These are phyloP conservation scores for Monilinia polystroma DNA, from an alignment of 2,329 filamentous ascomycete species.

Conservation along the genomic window DNA sequence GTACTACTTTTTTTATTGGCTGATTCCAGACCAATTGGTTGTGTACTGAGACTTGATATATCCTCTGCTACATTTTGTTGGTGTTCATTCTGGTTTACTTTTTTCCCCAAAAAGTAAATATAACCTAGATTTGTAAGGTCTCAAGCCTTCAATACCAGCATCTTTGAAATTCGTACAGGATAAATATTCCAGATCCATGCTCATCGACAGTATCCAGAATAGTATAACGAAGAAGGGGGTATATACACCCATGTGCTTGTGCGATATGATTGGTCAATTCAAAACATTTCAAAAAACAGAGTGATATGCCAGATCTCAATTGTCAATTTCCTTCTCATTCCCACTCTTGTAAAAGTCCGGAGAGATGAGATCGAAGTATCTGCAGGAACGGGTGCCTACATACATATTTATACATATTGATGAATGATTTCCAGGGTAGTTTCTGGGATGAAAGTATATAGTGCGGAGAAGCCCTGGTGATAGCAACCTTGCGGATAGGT, in stretches of 20 bases:
- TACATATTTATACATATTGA: conserved; percentile 31
- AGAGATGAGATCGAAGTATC: conserved; percentile 33
- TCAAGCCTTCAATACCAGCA: not conserved
- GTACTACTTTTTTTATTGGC: conserved; percentile 28
- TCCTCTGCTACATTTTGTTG: conserved; percentile 8
- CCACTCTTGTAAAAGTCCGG: conserved; percentile 28
- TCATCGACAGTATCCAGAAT: not conserved
- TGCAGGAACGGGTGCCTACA: conserved; percentile 38
- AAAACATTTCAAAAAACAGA: conserved; percentile 25
- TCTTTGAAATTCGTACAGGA: not conserved
- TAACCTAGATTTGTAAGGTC: not conserved
- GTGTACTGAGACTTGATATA: conserved; percentile 25
- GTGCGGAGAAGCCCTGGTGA: conserved; percentile 30
- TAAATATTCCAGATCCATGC: not conserved
- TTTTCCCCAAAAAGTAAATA: conserved; percentile 20
- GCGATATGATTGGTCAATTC: conserved; percentile 30
- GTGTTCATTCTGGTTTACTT: conserved; percentile 24
- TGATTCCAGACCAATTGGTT: conserved; percentile 15
- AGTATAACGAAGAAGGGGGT: not conserved
- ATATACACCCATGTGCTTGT: conserved; percentile 21
- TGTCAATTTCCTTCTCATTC: conserved; percentile 29
- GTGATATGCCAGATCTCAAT: conserved; percentile 25
- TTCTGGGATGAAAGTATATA: conserved; percentile 33
- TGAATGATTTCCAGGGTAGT: conserved; percentile 29
- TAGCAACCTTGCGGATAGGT: conserved; percentile 16